A percentile compares a stretch with the other conserved stretches of the same genome.
phyloP scores from a whole-genome alignment of 148 eudicot genomes.

The Amaranthus palmeri region DNA sequence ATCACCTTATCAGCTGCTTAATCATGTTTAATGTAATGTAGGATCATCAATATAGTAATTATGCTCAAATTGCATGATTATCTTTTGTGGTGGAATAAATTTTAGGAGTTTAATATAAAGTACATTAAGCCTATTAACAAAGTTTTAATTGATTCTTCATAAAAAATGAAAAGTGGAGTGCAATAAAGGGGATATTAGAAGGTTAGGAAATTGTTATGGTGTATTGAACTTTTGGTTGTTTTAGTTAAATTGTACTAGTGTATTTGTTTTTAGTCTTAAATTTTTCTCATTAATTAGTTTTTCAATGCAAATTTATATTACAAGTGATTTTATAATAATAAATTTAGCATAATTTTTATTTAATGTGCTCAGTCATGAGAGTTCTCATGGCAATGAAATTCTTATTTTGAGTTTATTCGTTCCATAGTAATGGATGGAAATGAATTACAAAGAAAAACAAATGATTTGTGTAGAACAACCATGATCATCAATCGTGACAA shows the following conservation, averaged over 20 bases:
- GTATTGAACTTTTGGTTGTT: conserved; percentile 9
- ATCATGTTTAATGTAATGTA: not conserved
- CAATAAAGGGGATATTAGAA: not conserved
- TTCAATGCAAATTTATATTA: too few relatives aligned
- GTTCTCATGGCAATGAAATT: too few relatives aligned
- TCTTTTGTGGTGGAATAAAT: not conserved
- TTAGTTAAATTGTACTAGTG: not conserved
- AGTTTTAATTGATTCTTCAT: not conserved
- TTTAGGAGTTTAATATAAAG: not conserved
- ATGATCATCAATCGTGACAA: too few relatives aligned
- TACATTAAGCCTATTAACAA: not conserved
- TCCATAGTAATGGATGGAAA: too few relatives aligned
- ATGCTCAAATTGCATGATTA: not conserved
- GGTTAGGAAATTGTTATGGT: not conserved
- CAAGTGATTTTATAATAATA: too few relatives aligned
- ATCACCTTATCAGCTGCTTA: conserved; percentile 25
- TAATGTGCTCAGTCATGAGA: not conserved
- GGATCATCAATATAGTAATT: not conserved
- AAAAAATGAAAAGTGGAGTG: not conserved
- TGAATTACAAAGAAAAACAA: too few relatives aligned
- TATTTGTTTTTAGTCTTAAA: too few relatives aligned
- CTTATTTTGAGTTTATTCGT: too few relatives aligned
- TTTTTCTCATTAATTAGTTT: too few relatives aligned
- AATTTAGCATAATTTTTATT: not conserved
- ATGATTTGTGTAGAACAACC: too few relatives aligned